Base-by-base conservation (phyloP, 148 eudicot species). In the Arctostaphylos glauca region DNA sequence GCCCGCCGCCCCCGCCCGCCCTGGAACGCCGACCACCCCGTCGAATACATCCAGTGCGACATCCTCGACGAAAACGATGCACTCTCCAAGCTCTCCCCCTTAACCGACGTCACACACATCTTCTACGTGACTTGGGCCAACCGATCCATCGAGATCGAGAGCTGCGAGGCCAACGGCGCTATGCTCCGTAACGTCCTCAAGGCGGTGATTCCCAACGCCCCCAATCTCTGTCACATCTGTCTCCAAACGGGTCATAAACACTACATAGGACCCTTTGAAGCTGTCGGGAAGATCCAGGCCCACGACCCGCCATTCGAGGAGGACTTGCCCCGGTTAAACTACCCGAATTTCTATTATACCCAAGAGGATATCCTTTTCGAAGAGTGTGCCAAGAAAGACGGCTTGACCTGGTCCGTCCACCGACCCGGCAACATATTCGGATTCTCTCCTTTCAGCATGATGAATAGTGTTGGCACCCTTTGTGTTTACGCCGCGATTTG, bases 1-100 rank as follows among this genome's bases (percentile, higher is more conserved):
- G 82, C 85, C 4, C 78, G 78, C 56, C 85, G 85, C 13, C 75
- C 81, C 18, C 81, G 78, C 18, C 85, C 81, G 3, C 6, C 54
- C 49, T 83, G 82, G 82, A 83, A 78, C 56, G 48, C 82, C 59
- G 71, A 83, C 14, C 81, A 78, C 19, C 78, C 81, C 10, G 50
- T 83, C 49, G 82, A 83, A 8, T 83, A 83, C 71, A 71, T 83
- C 44, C 85, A 83, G 81, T 83, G 85, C 38, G 85, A 83, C 67
- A 43, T 83, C 78, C 79, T 68, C 58, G 31, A 83, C 48, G 18
- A 53, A 15, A 68, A 55, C 16, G 85, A 78, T 48, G 44, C 81
- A 48, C 46, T 13, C 31, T 21, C 70, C 43, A 83, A 83, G 43
- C 81, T 83, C 47, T 78, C 81, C 7, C 70, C 77, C 2, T 70